phyloP scores from a whole-genome alignment of 768 basidiomycete species.

The Agaricus sinodeliciosus region DNA sequence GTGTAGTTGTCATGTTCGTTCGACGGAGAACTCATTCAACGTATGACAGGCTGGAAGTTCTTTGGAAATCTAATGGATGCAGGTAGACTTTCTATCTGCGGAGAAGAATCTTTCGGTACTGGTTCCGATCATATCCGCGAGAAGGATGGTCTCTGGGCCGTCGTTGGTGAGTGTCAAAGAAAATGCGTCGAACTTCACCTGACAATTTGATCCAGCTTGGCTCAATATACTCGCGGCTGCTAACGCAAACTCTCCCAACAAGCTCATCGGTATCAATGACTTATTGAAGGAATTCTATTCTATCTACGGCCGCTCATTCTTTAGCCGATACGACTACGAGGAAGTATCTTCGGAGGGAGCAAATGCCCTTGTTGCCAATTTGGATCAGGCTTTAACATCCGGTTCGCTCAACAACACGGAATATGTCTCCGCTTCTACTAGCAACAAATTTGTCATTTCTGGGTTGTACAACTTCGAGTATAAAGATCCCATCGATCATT shows the following conservation, averaged over 20 bases:
- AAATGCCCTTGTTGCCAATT: slow-evolving; percentile 70
- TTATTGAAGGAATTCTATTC: slow-evolving; percentile 82
- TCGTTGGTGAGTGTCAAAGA: slow-evolving; percentile 60
- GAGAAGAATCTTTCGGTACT: slow-evolving; percentile 98
- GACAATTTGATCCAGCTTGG: slow-evolving; percentile 60
- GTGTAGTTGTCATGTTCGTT: background rate
- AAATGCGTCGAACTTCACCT: background rate
- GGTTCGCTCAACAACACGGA: slow-evolving; percentile 62
- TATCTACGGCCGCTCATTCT: slow-evolving; percentile 95
- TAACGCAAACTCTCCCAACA: slow-evolving; percentile 65
- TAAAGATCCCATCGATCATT: slow-evolving; percentile 96
- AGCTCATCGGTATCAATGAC: slow-evolving; percentile 87
- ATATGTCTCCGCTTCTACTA: slow-evolving; percentile 61
- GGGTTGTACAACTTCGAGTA: slow-evolving; percentile 87
- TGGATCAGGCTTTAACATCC: slow-evolving; percentile 65
- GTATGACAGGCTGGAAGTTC: slow-evolving; percentile 88
- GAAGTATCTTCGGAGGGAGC: slow-evolving; percentile 92
- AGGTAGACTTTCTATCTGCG: slow-evolving; percentile 94
- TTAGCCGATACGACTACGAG: slow-evolving; percentile 99
- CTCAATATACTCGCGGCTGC: slow-evolving; percentile 93
- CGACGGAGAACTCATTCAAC: background rate
- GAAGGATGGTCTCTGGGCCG: slow-evolving; percentile 98
- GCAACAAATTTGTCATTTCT: slow-evolving; percentile 69
- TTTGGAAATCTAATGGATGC: slow-evolving; percentile 99
- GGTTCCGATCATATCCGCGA: slow-evolving; percentile 99